A percentile compares a stretch with the other conserved stretches of the same genome.
Evolutionary conservation across 1,284 basidiomycete species (phyloP).

Genomic region (Phylloporus sp.): DNA sequence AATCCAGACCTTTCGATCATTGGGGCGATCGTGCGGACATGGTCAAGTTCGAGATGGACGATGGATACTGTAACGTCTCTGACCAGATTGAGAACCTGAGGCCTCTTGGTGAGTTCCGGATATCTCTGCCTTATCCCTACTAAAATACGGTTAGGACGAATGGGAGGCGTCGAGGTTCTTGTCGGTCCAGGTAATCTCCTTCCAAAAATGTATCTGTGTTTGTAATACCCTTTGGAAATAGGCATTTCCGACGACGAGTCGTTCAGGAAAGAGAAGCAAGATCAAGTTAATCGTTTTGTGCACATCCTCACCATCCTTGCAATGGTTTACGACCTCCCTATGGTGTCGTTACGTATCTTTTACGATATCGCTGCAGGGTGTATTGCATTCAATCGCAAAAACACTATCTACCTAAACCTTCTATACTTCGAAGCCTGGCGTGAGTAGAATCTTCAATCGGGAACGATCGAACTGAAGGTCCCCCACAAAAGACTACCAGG

Average conservation of each 20-base stretch:
- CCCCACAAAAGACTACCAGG: background rate
- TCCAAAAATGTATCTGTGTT: background rate
- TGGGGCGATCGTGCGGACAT: background rate
- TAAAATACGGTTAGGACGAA: background rate
- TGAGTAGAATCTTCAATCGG: background rate
- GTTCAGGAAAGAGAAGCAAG: background rate
- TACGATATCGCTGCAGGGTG: background rate
- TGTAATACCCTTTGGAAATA: background rate
- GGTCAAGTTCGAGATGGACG: background rate
- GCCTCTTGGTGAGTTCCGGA: background rate
- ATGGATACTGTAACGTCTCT: background rate
- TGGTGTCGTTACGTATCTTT: background rate
- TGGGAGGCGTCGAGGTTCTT: background rate
- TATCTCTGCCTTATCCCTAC: background rate
- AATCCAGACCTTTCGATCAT: background rate
- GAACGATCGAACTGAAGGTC: background rate
- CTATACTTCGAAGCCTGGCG: background rate
- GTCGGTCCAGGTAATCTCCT: background rate
- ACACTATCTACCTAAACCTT: background rate
- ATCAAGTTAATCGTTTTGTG: background rate
- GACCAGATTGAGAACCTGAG: background rate
- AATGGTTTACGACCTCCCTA: background rate
- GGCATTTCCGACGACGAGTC: background rate
- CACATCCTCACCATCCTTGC: background rate
- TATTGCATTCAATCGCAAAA: background rate